These are phyloP conservation scores for Schizochytrium sp. DNA, from an alignment of 108 stramenopile genomes.

Conservation along the genomic window DNA sequence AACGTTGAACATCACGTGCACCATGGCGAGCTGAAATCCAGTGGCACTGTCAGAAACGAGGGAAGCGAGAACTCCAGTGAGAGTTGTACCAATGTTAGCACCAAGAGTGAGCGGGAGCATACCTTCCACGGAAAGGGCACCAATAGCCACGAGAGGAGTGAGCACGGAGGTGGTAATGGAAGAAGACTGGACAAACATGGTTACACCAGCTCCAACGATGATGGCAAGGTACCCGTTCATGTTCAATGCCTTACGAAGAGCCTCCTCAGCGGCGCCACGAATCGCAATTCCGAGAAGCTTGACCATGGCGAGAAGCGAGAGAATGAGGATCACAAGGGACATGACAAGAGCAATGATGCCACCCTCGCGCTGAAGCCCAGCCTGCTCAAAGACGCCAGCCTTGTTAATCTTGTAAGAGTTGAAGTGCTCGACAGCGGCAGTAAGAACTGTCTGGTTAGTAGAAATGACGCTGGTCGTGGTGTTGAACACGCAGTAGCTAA, in stretches of 20 bases:
- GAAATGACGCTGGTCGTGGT: constrained; percentile 4
- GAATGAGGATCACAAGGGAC: constrained; percentile 79
- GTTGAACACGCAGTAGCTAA: constrained; percentile 3
- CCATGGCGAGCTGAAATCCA: constrained; percentile 82
- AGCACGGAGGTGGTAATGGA: constrained; percentile 84
- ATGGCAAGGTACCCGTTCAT: constrained; percentile 86
- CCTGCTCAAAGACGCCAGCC: background rate
- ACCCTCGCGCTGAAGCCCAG: constrained; percentile 61
- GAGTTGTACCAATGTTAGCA: constrained; percentile 88
- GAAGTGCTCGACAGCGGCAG: background rate
- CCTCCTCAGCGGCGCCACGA: constrained; percentile 81
- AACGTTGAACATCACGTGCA: constrained; percentile 87
- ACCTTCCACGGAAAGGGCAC: constrained; percentile 74
- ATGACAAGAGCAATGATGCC: constrained; percentile 83
- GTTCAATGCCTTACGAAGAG: constrained; percentile 87
- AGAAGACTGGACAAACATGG: constrained; percentile 84
- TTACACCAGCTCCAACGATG: constrained; percentile 81
- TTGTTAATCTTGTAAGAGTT: constrained; percentile 44
- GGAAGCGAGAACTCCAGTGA: constrained; percentile 82
- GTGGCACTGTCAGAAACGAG: constrained; percentile 77
- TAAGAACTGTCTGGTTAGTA: background rate
- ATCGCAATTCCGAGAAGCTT: constrained; percentile 83
- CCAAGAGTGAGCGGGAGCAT: constrained; percentile 88
- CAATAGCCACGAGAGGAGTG: constrained; percentile 86
- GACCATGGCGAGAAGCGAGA: constrained; percentile 85